Conservation (phyloP, 176 grass and related monocot genomes). For the Aegilops longissima region DNA sequence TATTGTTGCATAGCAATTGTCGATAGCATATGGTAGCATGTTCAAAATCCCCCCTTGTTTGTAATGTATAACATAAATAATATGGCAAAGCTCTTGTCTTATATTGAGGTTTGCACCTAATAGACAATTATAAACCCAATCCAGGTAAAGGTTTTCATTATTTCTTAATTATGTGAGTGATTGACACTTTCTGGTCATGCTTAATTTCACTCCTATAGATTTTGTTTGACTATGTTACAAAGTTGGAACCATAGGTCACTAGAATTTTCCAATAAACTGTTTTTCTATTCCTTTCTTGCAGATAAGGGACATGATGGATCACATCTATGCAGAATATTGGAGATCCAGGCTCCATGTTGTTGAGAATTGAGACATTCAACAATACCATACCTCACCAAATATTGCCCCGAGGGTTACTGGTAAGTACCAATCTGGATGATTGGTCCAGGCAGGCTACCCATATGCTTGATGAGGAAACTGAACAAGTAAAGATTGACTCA, state of each 20-base stretch:
- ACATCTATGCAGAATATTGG: conserved; percentile 74
- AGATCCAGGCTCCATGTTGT: conserved; percentile 47
- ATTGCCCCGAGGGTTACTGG: conserved; percentile 48
- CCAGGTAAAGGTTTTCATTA: neutral
- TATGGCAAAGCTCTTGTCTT: neutral
- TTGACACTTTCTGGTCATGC: neutral
- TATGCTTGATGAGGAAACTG: conserved; percentile 46
- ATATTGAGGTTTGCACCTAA: neutral
- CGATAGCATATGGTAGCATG: neutral
- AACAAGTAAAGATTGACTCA: conserved; percentile 14
- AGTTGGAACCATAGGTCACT: neutral
- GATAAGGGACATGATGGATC: conserved; percentile 54
- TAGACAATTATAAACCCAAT: neutral
- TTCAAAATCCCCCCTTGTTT: too few relatives aligned
- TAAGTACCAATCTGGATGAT: conserved; percentile 16
- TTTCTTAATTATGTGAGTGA: conserved; percentile 5
- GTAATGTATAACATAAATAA: neutral
- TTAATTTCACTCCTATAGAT: neutral
- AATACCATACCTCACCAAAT: conserved; percentile 20
- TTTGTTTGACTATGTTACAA: neutral
- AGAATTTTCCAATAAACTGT: neutral
- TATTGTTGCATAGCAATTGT: conserved; percentile 10
- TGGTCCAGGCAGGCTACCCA: conserved; percentile 39
- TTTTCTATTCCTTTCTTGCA: conserved; percentile 34
- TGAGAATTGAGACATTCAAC: conserved; percentile 19